A percentile compares a stretch with the other conserved stretches of the same genome.
Evolutionary conservation across 768 basidiomycete species (phyloP).

Genomic region (Lactarius sp.): DNA sequence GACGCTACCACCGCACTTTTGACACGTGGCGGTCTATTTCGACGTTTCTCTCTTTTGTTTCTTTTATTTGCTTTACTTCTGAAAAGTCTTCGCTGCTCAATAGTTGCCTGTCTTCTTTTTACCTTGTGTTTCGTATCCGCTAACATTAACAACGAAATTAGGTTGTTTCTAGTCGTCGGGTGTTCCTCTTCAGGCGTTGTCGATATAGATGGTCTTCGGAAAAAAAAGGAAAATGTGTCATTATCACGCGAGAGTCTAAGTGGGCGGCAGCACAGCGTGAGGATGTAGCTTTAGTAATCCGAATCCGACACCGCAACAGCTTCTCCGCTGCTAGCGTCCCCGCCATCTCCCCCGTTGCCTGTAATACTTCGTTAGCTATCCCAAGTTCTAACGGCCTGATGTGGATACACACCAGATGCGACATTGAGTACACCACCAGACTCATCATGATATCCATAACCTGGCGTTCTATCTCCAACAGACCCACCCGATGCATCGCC

Average conservation of each 20-base stretch:
- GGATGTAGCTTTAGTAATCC: neutral
- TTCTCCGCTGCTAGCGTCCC: conserved; percentile 16
- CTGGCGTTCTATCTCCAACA: conserved; percentile 17
- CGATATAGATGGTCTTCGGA: neutral
- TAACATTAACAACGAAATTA: conserved; percentile 18
- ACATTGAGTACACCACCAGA: conserved; percentile 27
- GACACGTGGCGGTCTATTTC: conserved; percentile 15
- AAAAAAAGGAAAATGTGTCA: neutral
- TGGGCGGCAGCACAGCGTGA: neutral
- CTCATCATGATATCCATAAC: neutral
- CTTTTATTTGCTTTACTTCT: conserved; percentile 29
- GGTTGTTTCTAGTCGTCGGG: conserved; percentile 7
- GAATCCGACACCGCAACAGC: conserved; percentile 4
- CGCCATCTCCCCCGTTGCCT: conserved; percentile 21
- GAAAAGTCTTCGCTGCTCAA: conserved; percentile 11
- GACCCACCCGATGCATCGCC: conserved; percentile 32
- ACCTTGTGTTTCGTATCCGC: conserved; percentile 8
- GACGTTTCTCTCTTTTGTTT: conserved; percentile 7
- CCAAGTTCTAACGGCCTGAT: neutral
- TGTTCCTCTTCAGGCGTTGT: neutral
- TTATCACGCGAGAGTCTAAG: neutral
- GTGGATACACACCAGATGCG: conserved; percentile 29
- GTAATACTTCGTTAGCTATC: neutral
- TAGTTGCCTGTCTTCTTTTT: conserved; percentile 1
- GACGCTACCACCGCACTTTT: conserved; percentile 5